Conservation (phyloP, 1,284 basidiomycete species). For the Peniophora sp. region DNA sequence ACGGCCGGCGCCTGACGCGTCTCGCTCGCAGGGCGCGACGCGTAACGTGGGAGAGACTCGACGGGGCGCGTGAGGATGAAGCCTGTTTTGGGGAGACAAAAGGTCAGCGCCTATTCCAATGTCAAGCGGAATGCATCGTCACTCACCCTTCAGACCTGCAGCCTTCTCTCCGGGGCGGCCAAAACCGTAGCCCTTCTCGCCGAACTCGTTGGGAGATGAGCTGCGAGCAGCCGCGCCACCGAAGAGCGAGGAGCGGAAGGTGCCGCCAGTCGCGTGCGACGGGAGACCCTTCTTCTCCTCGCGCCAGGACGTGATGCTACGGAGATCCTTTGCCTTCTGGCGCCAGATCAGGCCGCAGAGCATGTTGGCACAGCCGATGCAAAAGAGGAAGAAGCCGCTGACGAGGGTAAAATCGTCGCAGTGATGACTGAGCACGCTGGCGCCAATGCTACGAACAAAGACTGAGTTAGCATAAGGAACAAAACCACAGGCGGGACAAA, state of each 20-base stretch:
- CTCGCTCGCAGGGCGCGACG: conserved; percentile 8
- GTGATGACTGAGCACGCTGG: conserved; percentile 73
- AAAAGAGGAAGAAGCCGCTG: conserved; percentile 76
- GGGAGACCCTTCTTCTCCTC: conserved; percentile 13
- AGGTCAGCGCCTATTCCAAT: conserved; percentile 2
- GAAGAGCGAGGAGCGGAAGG: conserved; percentile 10
- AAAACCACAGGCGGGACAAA: conserved; percentile 3
- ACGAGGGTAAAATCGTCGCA: conserved; percentile 71
- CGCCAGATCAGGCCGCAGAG: conserved; percentile 65
- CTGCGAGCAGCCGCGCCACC: conserved; percentile 5
- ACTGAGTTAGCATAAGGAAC: conserved; percentile 4
- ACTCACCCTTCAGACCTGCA: conserved; percentile 50
- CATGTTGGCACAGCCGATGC: conserved; percentile 73
- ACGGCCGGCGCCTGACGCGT: neutral
- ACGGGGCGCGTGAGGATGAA: conserved; percentile 29
- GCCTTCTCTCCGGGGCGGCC: conserved; percentile 72
- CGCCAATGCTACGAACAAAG: conserved; percentile 49
- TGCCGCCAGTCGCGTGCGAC: conserved; percentile 5
- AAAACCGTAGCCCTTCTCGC: conserved; percentile 47
- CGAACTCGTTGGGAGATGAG: conserved; percentile 5
- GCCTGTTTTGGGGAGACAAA: conserved; percentile 14
- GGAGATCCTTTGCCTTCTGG: conserved; percentile 20
- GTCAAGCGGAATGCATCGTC: neutral
- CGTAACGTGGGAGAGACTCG: conserved; percentile 30
- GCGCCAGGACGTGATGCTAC: conserved; percentile 21